Base-by-base conservation (phyloP, 805 yeast genomes). In the Starmerella khaoyaiensis region DNA sequence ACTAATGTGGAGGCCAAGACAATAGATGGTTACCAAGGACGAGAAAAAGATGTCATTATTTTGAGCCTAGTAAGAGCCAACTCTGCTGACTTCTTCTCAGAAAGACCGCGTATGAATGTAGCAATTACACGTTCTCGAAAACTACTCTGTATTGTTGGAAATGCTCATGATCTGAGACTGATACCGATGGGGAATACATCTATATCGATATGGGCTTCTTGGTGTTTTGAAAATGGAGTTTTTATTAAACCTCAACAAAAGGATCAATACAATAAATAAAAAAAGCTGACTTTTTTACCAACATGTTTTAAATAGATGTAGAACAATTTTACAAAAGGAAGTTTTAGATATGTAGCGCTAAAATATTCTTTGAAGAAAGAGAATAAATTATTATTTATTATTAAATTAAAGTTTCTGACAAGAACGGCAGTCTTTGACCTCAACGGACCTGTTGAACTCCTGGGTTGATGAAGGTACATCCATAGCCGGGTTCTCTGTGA, bases 401-500 rank as follows among this genome's bases (percentile, higher is more conserved):
- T 24, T 8, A 9, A 12, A 7, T 39, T 34, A 47, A 9, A 48
- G 44, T 4, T 36, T 36, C 35, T 44, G 49, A 48, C 50, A 48
- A 31, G 51, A 36, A 22, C 49, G 44, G 45, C 42, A 44, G 31
- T 48, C 42, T 43, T 42, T 41, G 9, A 50, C 52, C 43, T 50
- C 50, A 3, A 51, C 53, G 5, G 80, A 72, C 61, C 79, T 76
- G 69, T 79, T 79, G 61, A 77, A 72, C 12, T 56, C 49, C 56
- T 79, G 76, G 52, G 57, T 69, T 9, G 86, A 71, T 55, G 75
- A 74, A 27, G 90, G 90, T 30, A 79, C 63, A 54, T 78, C 84
- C 55, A 79, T 63, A 32, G 79, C 84, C 15, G 93, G 93, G 60
- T 79, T 79, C 57, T 65, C 76, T 49, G 74, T 75, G 55, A 78